A percentile compares a stretch with the other conserved stretches of the same genome.
Conservation (phyloP, 2,329 filamentous ascomycete genomes). For the Blumeriella jaapii region DNA sequence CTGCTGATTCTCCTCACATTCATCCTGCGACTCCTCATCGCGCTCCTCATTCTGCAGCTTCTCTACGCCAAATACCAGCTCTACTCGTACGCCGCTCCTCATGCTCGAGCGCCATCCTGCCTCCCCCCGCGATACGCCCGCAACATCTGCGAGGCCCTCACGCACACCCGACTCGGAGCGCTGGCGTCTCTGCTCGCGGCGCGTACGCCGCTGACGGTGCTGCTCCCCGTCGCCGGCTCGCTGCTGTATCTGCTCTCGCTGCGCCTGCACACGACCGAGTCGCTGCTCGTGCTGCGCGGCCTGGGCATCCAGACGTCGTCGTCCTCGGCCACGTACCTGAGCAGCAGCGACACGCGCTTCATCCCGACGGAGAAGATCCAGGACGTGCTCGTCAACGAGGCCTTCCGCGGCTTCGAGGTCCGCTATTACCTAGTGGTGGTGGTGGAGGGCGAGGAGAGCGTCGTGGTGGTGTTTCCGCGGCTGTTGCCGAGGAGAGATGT, state of each 20-base stretch:
- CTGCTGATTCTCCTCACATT: constrained; percentile 35
- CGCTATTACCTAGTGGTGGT: constrained; percentile 82
- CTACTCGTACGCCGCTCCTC: constrained; percentile 11
- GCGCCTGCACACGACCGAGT: constrained; percentile 56
- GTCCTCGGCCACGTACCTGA: constrained; percentile 56
- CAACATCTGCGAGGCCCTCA: constrained; percentile 24
- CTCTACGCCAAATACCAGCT: constrained; percentile 38
- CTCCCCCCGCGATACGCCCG: too few relatives aligned
- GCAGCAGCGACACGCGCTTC: constrained; percentile 51
- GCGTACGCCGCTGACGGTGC: constrained; percentile 30
- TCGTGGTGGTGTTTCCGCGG: constrained; percentile 89
- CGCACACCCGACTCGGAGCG: constrained; percentile 25
- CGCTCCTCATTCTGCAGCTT: constrained; percentile 34
- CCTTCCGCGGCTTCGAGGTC: constrained; percentile 85
- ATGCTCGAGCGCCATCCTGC: constrained; percentile 3
- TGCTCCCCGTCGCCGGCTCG: constrained; percentile 29
- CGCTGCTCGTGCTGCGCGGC: constrained; percentile 75
- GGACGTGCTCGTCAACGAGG: constrained; percentile 91
- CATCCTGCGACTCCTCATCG: constrained; percentile 31
- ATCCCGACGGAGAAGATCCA: constrained; percentile 89
- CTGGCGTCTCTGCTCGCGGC: constrained; percentile 27
- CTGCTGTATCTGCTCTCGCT: constrained; percentile 35
- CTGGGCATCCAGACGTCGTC: constrained; percentile 83
- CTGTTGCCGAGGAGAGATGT: constrained; percentile 63
- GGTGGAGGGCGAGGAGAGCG: constrained; percentile 75